Evolutionary conservation across 2,329 filamentous ascomycete species (phyloP).

Genomic region (Botrytis fabae): DNA sequence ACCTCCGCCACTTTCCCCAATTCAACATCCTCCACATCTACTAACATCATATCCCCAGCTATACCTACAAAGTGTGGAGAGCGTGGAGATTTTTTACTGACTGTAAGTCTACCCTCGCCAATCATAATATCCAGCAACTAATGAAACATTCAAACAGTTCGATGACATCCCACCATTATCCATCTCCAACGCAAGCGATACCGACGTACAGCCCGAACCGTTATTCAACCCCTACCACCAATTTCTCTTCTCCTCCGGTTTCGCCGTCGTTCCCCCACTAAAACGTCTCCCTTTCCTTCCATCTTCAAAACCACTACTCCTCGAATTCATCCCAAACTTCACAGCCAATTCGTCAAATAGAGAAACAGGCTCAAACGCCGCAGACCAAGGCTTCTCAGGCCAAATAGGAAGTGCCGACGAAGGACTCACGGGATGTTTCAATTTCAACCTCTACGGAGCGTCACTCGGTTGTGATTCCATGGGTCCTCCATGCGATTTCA

Average conservation of each 20-base stretch:
- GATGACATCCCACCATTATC: slow-evolving; percentile 38
- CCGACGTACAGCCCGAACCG: slow-evolving; percentile 31
- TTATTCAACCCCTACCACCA: slow-evolving; percentile 41
- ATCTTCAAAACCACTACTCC: slow-evolving; percentile 37
- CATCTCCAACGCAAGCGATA: slow-evolving; percentile 29
- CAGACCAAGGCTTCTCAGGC: slow-evolving; percentile 37
- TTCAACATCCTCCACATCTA: slow-evolving; percentile 25
- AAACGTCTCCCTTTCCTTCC: slow-evolving; percentile 37
- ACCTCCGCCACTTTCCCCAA: slow-evolving; percentile 3
- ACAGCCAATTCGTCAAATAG: slow-evolving; percentile 27
- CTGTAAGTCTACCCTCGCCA: slow-evolving; percentile 29
- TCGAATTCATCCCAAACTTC: slow-evolving; percentile 40
- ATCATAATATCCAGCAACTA: background rate
- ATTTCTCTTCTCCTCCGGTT: slow-evolving; percentile 43
- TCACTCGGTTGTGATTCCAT: slow-evolving; percentile 45
- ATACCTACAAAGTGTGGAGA: slow-evolving; percentile 34
- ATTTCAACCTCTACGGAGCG: slow-evolving; percentile 41
- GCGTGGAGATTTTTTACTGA: slow-evolving; percentile 36
- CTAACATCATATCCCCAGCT: slow-evolving; percentile 13
- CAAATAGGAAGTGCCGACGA: slow-evolving; percentile 37
- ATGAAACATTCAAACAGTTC: slow-evolving; percentile 29
- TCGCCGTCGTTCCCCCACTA: slow-evolving; percentile 40
- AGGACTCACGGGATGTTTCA: slow-evolving; percentile 41
- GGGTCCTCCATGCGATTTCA: slow-evolving; percentile 42
- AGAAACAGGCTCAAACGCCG: slow-evolving; percentile 29